A percentile compares a stretch with the other conserved stretches of the same genome.
These are phyloP conservation scores for Pseudogymnoascus sp. DNA, from an alignment of 2,329 filamentous ascomycete species.

Conservation along the genomic window DNA sequence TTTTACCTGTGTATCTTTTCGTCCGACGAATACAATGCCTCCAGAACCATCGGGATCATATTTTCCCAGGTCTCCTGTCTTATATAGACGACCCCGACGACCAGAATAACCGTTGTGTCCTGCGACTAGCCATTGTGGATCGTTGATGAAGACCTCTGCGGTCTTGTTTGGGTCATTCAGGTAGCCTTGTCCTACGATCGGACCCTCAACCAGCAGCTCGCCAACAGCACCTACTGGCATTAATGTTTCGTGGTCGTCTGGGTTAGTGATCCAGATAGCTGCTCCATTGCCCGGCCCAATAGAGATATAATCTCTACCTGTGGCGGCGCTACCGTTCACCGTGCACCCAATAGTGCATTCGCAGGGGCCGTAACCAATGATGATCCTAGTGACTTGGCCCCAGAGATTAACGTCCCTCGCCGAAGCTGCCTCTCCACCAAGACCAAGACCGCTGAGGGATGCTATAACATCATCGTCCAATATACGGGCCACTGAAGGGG, in stretches of 20 bases:
- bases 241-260: constrained; percentile 17
- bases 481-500: constrained; percentile 25
- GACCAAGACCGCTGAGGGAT: constrained; percentile 19
- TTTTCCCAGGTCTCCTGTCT: constrained; percentile 52
- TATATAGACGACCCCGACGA: constrained; percentile 44
- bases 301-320: constrained; percentile 7
- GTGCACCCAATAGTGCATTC: constrained; percentile 19
- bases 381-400: constrained; percentile 31
- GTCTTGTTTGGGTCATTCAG: constrained; percentile 53
- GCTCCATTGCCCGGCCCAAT: constrained; percentile 14
- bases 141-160: constrained; percentile 47
- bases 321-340: constrained; percentile 13
- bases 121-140: constrained; percentile 44
- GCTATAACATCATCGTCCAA: constrained; percentile 21
- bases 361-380: constrained; percentile 37
- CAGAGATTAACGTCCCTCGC: constrained; percentile 32
- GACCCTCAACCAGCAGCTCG: constrained; percentile 34
- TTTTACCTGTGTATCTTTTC: constrained; percentile 64
- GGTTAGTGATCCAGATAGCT: constrained; percentile 33
- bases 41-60: constrained; percentile 43
- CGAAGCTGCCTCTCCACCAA: constrained; percentile 31
- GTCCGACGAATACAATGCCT: constrained; percentile 51
- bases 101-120: constrained; percentile 32
- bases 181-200: constrained; percentile 57
- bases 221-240: constrained; percentile 24